These are phyloP conservation scores for Urtica urens DNA, from an alignment of 306 rosid genomes.

Conservation along the genomic window DNA sequence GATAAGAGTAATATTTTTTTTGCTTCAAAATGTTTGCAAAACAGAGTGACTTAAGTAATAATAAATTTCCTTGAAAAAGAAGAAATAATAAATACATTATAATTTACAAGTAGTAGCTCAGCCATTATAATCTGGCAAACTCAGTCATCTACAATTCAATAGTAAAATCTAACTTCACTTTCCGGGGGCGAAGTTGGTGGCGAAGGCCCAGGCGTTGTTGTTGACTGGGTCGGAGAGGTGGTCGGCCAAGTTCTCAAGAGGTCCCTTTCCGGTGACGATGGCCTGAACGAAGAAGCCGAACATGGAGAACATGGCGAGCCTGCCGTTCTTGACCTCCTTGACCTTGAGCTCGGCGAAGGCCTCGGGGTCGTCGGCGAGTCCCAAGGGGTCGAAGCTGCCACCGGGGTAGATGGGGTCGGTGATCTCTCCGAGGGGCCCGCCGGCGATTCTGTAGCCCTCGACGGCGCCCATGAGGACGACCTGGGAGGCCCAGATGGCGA, in stretches of 20 bases:
- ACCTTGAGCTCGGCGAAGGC: slow-evolving; percentile 53
- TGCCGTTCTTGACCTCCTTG: slow-evolving; percentile 51
- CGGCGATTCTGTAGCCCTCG: slow-evolving; percentile 51
- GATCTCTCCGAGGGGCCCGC: slow-evolving; percentile 51
- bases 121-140: too few species aligned
- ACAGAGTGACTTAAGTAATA: too few species aligned
- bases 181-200: slow-evolving; percentile 64
- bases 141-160: too few species aligned
- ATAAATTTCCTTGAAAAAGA: too few species aligned
- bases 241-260: slow-evolving; percentile 48
- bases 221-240: slow-evolving; percentile 56
- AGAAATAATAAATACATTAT: too few species aligned
- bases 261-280: slow-evolving; percentile 53
- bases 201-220: slow-evolving; percentile 63
- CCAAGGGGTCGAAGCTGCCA: slow-evolving; percentile 60
- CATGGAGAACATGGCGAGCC: slow-evolving; percentile 56
- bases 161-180: slow-evolving; percentile 22
- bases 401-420: slow-evolving; percentile 51
- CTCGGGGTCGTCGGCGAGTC: slow-evolving; percentile 56
- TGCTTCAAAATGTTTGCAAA: too few species aligned
- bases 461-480: slow-evolving; percentile 54
- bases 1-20: too few species aligned
- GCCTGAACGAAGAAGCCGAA: slow-evolving; percentile 57
- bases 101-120: too few species aligned
- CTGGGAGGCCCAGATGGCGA: slow-evolving; percentile 53